These are phyloP conservation scores for Raffaelea deltoideospora DNA, from an alignment of 2,329 filamentous ascomycete genomes.

Conservation along the genomic window DNA sequence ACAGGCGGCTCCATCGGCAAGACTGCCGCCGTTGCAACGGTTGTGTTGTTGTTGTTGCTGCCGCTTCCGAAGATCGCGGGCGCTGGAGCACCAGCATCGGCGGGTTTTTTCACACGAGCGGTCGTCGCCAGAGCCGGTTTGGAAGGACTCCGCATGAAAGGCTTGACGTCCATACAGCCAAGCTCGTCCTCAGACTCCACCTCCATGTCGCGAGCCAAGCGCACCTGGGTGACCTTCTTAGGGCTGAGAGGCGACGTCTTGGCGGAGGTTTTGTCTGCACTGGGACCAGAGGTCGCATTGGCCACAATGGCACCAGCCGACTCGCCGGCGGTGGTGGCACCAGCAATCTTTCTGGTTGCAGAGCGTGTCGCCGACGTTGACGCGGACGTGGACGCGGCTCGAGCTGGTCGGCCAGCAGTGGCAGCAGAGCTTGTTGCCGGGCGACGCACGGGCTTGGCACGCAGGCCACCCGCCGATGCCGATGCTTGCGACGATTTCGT, in stretches of 20 bases:
- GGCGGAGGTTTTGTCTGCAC: constrained; percentile 3
- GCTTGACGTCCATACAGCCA: constrained; percentile 33
- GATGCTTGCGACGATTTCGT: constrained; percentile 2
- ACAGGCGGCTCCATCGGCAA: constrained; percentile 19
- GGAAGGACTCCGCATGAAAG: constrained; percentile 39
- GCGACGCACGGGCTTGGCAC: constrained; percentile 12
- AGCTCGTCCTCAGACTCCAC: constrained; percentile 45
- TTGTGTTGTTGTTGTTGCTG: too few relatives aligned
- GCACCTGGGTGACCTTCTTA: constrained; percentile 48
- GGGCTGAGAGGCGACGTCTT: constrained; percentile 37
- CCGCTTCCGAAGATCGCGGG: too few relatives aligned
- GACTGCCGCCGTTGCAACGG: background rate
- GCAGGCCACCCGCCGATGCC: constrained; percentile 16
- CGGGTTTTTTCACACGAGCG: too few relatives aligned
- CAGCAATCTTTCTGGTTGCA: too few relatives aligned
- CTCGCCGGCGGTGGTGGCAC: background rate
- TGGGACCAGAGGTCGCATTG: background rate
- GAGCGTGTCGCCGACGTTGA: background rate
- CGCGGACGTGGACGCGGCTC: background rate
- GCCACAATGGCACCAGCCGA: background rate
- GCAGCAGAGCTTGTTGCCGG: constrained; percentile 5
- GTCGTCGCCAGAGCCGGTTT: constrained; percentile 26
- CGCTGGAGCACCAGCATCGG: too few relatives aligned
- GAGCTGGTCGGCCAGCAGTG: constrained; percentile 13
- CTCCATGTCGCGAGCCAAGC: constrained; percentile 25